These are phyloP conservation scores for Gentiana dahurica DNA, from an alignment of 257 asterid genomes.

Conservation along the genomic window DNA sequence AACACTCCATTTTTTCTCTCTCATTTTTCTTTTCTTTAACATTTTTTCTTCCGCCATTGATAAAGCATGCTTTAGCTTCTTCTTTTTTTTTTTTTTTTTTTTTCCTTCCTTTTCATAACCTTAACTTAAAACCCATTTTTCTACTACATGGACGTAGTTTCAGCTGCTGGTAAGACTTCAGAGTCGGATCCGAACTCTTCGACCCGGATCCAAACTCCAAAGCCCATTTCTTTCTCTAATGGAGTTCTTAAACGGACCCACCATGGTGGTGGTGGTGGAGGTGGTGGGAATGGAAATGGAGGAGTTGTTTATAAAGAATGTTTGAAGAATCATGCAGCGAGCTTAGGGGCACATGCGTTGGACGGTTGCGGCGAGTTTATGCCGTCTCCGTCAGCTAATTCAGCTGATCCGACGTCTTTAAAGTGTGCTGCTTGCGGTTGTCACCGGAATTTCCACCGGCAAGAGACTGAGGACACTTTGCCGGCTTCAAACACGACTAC, in stretches of 20 bases:
- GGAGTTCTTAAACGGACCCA: constrained; percentile 70
- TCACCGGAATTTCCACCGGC: constrained; percentile 98
- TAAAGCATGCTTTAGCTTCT: too few species aligned
- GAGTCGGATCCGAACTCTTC: constrained; percentile 67
- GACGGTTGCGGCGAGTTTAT: constrained; percentile 98
- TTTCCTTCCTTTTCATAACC: too few species aligned
- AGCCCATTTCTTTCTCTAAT: constrained; percentile 44
- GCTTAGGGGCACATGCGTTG: constrained; percentile 76
- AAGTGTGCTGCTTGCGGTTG: constrained; percentile 98
- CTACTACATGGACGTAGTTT: too few species aligned
- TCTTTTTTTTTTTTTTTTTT: too few species aligned
- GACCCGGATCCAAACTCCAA: constrained; percentile 55
- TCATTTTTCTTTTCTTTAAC: too few species aligned
- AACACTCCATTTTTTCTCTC: too few species aligned
- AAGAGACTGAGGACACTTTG: constrained; percentile 56
- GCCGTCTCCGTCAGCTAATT: constrained; percentile 58
- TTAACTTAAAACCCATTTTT: too few species aligned
- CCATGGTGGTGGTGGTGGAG: constrained; percentile 24
- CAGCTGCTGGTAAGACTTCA: constrained; percentile 35
- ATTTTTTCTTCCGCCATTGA: too few species aligned
- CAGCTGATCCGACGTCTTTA: constrained; percentile 74
- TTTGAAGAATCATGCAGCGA: constrained; percentile 86
- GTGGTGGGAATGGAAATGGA: constrained; percentile 31
- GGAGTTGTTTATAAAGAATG: constrained; percentile 81
- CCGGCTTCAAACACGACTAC: constrained; percentile 21